phyloP scores from a whole-genome alignment of 495 filamentous ascomycete species.

The Tuber calosporum region DNA sequence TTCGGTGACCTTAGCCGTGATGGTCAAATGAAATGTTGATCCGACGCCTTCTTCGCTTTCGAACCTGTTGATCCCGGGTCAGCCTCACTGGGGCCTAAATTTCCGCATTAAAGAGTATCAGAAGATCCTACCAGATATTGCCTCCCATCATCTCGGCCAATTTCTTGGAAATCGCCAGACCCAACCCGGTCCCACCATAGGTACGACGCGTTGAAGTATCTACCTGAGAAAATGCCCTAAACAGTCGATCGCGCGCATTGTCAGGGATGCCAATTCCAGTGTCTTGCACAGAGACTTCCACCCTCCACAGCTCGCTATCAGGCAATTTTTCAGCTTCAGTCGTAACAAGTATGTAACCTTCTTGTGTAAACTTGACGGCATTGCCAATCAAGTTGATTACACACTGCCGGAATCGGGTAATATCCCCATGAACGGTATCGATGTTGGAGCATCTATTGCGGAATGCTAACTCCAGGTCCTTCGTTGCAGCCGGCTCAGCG shows the following conservation, averaged over 20 bases:
- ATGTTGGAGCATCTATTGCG: slow-evolving; percentile 58
- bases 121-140: slow-evolving; percentile 35
- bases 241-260: slow-evolving; percentile 34
- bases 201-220: slow-evolving; percentile 41
- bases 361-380: slow-evolving; percentile 63
- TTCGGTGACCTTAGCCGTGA: slow-evolving; percentile 31
- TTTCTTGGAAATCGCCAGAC: slow-evolving; percentile 41
- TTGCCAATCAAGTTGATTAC: slow-evolving; percentile 66
- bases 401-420: slow-evolving; percentile 61
- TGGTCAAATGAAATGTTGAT: slow-evolving; percentile 39
- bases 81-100: background rate
- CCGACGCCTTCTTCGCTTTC: slow-evolving; percentile 40
- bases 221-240: slow-evolving; percentile 41
- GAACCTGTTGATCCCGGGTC: slow-evolving; percentile 29
- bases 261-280: slow-evolving; percentile 41
- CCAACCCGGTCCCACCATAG: slow-evolving; percentile 39
- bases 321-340: slow-evolving; percentile 29
- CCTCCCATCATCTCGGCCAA: slow-evolving; percentile 43
- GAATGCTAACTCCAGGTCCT: slow-evolving; percentile 63
- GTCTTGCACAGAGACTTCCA: slow-evolving; percentile 38
- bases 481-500: slow-evolving; percentile 59
- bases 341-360: slow-evolving; percentile 53
- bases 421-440: slow-evolving; percentile 57
- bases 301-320: slow-evolving; percentile 31
- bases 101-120: background rate